Conservation (phyloP, 2,329 filamentous ascomycete genomes). For the Xylaria sp. region DNA sequence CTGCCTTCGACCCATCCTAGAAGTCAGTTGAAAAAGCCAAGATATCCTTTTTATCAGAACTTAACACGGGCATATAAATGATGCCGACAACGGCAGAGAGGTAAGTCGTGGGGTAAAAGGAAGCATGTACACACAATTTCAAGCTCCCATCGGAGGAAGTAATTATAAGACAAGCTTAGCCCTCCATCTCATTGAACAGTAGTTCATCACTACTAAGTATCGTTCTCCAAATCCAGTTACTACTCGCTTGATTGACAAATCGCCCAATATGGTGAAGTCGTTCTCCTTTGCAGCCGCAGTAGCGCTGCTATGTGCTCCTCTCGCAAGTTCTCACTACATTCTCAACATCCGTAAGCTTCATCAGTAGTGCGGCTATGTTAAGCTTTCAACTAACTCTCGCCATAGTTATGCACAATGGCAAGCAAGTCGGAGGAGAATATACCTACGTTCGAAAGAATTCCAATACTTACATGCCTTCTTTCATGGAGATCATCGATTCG, state of each 20-base stretch:
- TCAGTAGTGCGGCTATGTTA: background rate
- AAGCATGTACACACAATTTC: background rate
- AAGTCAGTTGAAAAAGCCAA: slow-evolving; percentile 22
- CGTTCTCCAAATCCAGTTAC: background rate
- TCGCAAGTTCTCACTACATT: slow-evolving; percentile 50
- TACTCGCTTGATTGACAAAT: slow-evolving; percentile 4
- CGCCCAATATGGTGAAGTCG: slow-evolving; percentile 40
- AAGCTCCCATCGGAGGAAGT: no score
- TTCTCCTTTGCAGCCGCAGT: slow-evolving; percentile 40
- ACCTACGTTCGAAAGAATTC: slow-evolving; percentile 60
- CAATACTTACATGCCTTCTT: slow-evolving; percentile 54
- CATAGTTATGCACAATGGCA: slow-evolving; percentile 52
- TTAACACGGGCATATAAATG: background rate
- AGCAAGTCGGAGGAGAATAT: slow-evolving; percentile 55
- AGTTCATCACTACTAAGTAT: slow-evolving; percentile 8
- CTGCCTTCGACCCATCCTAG: slow-evolving; percentile 15
- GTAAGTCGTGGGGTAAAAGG: slow-evolving; percentile 6
- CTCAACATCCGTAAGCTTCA: slow-evolving; percentile 49
- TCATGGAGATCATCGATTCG: slow-evolving; percentile 51
- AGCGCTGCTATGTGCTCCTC: slow-evolving; percentile 42
- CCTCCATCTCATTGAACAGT: slow-evolving; percentile 19
- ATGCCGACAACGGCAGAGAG: slow-evolving; percentile 11
- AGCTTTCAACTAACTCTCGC: background rate
- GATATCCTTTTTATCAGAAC: slow-evolving; percentile 24
- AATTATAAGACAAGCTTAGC: slow-evolving; percentile 18